phyloP scores from a whole-genome alignment of 2,329 filamentous ascomycete genomes.

The Diaporthe citriasiana region DNA sequence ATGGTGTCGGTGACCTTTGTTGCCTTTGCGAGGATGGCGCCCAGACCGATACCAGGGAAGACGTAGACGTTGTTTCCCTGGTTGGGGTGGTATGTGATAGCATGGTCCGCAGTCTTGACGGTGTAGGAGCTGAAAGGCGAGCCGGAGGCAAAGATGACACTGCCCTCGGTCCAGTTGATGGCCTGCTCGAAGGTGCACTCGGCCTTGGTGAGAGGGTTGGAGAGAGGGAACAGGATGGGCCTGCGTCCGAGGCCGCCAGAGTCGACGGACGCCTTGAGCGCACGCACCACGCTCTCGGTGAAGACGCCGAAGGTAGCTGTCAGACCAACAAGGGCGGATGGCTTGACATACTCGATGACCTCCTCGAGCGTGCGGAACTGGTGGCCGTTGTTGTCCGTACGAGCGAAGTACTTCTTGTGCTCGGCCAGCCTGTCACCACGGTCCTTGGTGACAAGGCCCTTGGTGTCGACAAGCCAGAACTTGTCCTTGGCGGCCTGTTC shows the following conservation, averaged over 20 bases:
- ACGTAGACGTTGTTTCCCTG: conserved; percentile 93
- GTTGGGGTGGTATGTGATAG: conserved; percentile 80
- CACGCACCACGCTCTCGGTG: conserved; percentile 85
- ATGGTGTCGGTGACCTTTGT: conserved; percentile 91
- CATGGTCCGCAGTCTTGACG: conserved; percentile 71
- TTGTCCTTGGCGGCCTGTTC: conserved; percentile 89
- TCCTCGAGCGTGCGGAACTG: conserved; percentile 87
- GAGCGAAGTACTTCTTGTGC: conserved; percentile 83
- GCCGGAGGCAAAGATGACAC: conserved; percentile 93
- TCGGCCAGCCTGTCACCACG: conserved; percentile 94
- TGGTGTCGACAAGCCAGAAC: conserved; percentile 98
- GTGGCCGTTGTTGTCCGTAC: conserved; percentile 73
- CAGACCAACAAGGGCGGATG: conserved; percentile 93
- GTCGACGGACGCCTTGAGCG: conserved; percentile 75
- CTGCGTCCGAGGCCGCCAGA: conserved; percentile 77
- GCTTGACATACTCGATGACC: conserved; percentile 94
- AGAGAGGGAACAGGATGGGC: conserved; percentile 95
- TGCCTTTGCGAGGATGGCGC: conserved; percentile 91
- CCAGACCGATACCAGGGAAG: conserved; percentile 95
- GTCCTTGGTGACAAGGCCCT: conserved; percentile 93
- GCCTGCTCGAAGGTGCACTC: conserved; percentile 98
- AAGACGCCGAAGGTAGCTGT: conserved; percentile 96
- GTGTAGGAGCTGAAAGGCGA: conserved; percentile 87
- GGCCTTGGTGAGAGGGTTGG: conserved; percentile 95
- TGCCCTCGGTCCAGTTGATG: conserved; percentile 90